Evolutionary conservation across 2,329 filamentous ascomycete species (phyloP), one percentile per base, ranked within the genome.

Genomic region (Colletotrichum sansevieriae): DNA sequence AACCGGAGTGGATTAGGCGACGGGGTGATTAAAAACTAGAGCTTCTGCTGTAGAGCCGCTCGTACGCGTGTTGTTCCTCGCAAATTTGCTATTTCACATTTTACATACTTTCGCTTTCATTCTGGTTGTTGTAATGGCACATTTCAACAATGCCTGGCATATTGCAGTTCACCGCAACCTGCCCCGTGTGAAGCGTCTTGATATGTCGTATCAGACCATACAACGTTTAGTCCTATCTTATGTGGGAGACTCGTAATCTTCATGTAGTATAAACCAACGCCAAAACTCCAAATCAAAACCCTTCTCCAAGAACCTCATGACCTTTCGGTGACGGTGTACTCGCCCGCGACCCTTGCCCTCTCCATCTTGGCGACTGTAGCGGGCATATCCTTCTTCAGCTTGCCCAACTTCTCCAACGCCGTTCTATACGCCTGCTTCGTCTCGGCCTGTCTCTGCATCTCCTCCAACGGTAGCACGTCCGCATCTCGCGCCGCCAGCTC

Each of bases 351-450:
- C 70, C 86, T 81, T 65, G 89, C 89, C 77, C 88, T 83, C 81
- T 91, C 88, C 85, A 90, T 90, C 77, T 83, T 87, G 62, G 89
- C 89, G 74, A 89, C 87, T 3, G 86, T 85, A 20, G 86, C 83
- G 15, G 89, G 87, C 85, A 91, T 86, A 41, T 87, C 85, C 73
- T 83, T 83, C 81, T 89, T 89, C 65, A 91, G 72, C 71, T 82
- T 77, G 3, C 79, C 84, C 63, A 91, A 73, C 15, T 82, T 83
- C 55, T 81, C 81, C 2, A 90, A 83, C 0, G 86, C 86, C 10
- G 71, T 78, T 1, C 71, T 77, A 66, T 86, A 89, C 44, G 75
- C 78, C 3, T 66, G 73, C 78, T 88, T 86, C 2, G 88, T 80
- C 44, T 57, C 68, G 12, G 74, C 80, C 74, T 83, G 82, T 71